phyloP scores from a whole-genome alignment of 164 flowering plant genomes.

The Kalanchoe fedtschenkoi region DNA sequence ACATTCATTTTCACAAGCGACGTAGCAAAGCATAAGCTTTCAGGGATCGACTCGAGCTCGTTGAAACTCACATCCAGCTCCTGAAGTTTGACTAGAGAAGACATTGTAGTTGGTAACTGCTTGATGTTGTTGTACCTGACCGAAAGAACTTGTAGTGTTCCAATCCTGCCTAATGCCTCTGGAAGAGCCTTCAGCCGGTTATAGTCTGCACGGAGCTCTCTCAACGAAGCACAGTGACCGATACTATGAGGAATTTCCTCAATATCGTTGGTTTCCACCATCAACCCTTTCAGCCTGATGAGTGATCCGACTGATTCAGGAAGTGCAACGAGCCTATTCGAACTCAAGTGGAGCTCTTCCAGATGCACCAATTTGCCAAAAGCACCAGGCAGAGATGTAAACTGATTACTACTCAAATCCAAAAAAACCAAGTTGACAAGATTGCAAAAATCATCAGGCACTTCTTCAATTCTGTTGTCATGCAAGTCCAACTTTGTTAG shows the following conservation, averaged over 20 bases:
- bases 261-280: conserved; percentile 61
- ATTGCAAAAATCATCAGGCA: conserved; percentile 63
- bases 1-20: conserved; percentile 65
- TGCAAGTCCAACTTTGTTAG: conserved; percentile 56
- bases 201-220: conserved; percentile 69
- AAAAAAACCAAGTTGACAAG: conserved; percentile 47
- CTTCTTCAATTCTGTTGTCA: conserved; percentile 43
- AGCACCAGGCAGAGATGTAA: conserved; percentile 44
- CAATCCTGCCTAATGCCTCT: conserved; percentile 79
- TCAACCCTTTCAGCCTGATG: conserved; percentile 43
- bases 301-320: conserved; percentile 68
- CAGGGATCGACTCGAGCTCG: conserved; percentile 83
- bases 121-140: conserved; percentile 74
- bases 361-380: conserved; percentile 46
- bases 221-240: conserved; percentile 56
- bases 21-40: conserved; percentile 78
- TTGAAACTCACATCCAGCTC: conserved; percentile 84
- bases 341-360: conserved; percentile 62
- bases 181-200: conserved; percentile 85
- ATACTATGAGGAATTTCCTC: conserved; percentile 79
- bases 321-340: conserved; percentile 38
- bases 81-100: conserved; percentile 44
- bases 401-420: conserved; percentile 53
- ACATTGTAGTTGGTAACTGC: conserved; percentile 77
- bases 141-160: conserved; percentile 49